These are phyloP conservation scores for Psilocybe sp. DNA, from an alignment of 768 basidiomycete genomes.

Conservation along the genomic window DNA sequence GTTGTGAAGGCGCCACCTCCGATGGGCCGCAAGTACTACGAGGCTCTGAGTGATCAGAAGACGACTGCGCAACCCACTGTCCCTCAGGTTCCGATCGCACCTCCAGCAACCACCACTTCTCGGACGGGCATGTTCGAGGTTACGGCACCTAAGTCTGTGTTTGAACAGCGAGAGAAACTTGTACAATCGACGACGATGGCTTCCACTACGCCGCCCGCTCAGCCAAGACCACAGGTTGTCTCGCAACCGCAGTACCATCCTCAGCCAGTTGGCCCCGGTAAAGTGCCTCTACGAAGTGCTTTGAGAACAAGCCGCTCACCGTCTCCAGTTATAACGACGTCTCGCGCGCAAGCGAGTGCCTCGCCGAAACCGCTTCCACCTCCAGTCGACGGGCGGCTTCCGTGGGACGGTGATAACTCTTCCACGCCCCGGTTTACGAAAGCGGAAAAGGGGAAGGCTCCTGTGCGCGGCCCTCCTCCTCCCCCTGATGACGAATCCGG, in stretches of 20 bases:
- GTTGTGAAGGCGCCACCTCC: conserved; percentile 47
- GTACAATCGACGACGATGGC: background rate
- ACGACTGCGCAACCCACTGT: background rate
- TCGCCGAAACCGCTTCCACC: background rate
- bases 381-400: conserved; percentile 7
- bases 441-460: conserved; percentile 18
- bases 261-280: conserved; percentile 20
- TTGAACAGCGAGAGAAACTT: conserved; percentile 18
- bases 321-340: conserved; percentile 34
- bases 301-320: conserved; percentile 53
- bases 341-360: background rate
- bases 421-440: conserved; percentile 1
- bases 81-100: background rate
- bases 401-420: conserved; percentile 7
- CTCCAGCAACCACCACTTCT: background rate
- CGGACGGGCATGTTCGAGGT: conserved; percentile 15
- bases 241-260: background rate
- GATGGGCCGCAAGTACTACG: conserved; percentile 30
- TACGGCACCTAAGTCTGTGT: conserved; percentile 36
- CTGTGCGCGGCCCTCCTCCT: background rate
- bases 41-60: conserved; percentile 14
- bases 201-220: background rate
- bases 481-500: conserved; percentile 1
- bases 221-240: background rate
- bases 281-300: conserved; percentile 60